Evolutionary conservation across 345 rosid genomes (phyloP).

Genomic region (Eucalyptus tenuipes): DNA sequence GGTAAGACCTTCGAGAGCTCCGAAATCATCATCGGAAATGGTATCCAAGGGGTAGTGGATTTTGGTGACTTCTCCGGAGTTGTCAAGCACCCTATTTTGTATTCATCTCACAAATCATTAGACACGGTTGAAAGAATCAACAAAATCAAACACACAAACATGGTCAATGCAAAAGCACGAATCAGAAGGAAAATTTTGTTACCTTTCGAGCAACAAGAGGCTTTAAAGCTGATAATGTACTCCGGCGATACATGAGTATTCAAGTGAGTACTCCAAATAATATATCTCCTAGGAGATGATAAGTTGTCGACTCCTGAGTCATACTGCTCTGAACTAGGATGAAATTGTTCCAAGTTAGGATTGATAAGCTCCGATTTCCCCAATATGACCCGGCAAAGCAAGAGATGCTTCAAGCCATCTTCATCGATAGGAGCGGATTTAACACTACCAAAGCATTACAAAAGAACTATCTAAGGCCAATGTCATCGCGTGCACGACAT

Average conservation of each 20-base stretch:
- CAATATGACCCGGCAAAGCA: slow-evolving; percentile 65
- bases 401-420: slow-evolving; percentile 54
- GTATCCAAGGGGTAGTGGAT: slow-evolving; percentile 77
- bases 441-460: background rate
- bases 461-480: background rate
- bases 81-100: slow-evolving; percentile 13
- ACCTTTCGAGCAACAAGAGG: slow-evolving; percentile 21
- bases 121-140: background rate
- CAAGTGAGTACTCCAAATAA: slow-evolving; percentile 53
- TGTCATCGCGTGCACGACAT: background rate
- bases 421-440: slow-evolving; percentile 25
- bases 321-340: slow-evolving; percentile 8
- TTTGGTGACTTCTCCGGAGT: slow-evolving; percentile 6
- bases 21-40: slow-evolving; percentile 55
- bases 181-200: background rate
- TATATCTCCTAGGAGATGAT: background rate
- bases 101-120: background rate
- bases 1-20: slow-evolving; percentile 51
- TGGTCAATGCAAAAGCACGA: background rate
- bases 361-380: slow-evolving; percentile 60
- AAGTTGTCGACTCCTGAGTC: background rate
- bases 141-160: background rate
- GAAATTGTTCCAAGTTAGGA: slow-evolving; percentile 41
- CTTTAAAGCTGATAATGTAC: slow-evolving; percentile 49
- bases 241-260: slow-evolving; percentile 75